Evolutionary conservation across 306 rosid genomes (phyloP).

Genomic region (Arachis hypogaea): DNA sequence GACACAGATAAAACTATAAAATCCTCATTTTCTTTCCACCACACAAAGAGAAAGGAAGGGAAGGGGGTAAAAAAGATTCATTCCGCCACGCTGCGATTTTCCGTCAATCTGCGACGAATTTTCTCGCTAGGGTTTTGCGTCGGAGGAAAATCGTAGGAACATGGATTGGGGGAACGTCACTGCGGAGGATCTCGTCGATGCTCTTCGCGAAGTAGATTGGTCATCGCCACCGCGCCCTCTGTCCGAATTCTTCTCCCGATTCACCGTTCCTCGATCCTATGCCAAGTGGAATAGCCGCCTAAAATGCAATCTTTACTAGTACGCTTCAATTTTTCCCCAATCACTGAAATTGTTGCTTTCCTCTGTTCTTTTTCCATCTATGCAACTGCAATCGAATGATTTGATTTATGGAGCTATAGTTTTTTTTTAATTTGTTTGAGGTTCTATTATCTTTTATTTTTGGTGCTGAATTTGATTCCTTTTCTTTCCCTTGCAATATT

Average conservation of each 20-base stretch:
- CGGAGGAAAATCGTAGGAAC: not conserved
- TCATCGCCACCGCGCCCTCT: constrained; percentile 97
- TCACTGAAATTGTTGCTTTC: not conserved
- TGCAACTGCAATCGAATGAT: not conserved
- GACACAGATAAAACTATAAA: not conserved
- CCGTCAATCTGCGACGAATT: constrained; percentile 1
- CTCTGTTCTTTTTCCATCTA: not conserved
- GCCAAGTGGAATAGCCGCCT: constrained; percentile 94
- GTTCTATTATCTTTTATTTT: not conserved
- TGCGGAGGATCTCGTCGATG: constrained; percentile 93
- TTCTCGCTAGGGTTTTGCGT: constrained; percentile 12
- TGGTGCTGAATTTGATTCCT: constrained; percentile 7
- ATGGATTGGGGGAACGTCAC: constrained; percentile 99
- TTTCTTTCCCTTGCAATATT: not conserved
- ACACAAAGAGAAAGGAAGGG: no score
- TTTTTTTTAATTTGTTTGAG: not conserved
- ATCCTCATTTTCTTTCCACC: no score
- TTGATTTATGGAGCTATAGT: not conserved
- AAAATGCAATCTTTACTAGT: constrained; percentile 99
- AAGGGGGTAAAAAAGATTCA: not conserved
- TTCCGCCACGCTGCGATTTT: not conserved
- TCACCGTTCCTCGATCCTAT: constrained; percentile 80
- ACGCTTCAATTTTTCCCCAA: not conserved
- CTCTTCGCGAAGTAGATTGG: constrained; percentile 99
- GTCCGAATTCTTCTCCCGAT: constrained; percentile 91